Evolutionary conservation across 2,329 filamentous ascomycete genomes (phyloP).

Genomic region (Clonostachys rhizophaga): DNA sequence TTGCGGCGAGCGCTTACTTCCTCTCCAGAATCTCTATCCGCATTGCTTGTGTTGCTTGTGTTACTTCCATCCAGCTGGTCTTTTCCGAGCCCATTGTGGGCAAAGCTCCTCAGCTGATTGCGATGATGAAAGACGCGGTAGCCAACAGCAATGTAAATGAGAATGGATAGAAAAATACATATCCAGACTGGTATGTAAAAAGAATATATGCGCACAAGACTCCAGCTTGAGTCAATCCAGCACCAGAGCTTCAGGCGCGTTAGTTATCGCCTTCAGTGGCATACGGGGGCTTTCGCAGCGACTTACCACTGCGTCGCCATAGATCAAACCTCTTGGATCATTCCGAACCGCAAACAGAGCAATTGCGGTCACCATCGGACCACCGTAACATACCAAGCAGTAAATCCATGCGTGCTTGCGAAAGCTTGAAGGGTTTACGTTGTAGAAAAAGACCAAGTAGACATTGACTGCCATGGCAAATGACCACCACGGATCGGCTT

Average conservation of each 20-base stretch:
- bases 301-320: conserved; percentile 52
- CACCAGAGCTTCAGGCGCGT: conserved; percentile 46
- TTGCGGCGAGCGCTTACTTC: conserved; percentile 4
- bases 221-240: conserved; percentile 52
- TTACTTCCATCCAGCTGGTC: conserved; percentile 10
- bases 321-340: conserved; percentile 32
- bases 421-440: conserved; percentile 57
- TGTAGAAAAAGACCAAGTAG: conserved; percentile 61
- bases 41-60: conserved; percentile 17
- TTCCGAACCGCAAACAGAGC: conserved; percentile 55
- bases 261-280: conserved; percentile 1
- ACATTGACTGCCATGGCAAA: conserved; percentile 81
- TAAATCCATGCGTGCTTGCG: conserved; percentile 68
- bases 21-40: conserved; percentile 22
- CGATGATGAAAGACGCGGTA: conserved; percentile 55
- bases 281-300: neutral
- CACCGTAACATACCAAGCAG: conserved; percentile 62
- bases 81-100: conserved; percentile 13
- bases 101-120: conserved; percentile 46
- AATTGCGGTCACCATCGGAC: conserved; percentile 64
- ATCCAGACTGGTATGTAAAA: conserved; percentile 59
- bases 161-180: conserved; percentile 47
- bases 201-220: conserved; percentile 50
- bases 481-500: conserved; percentile 71
- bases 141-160: conserved; percentile 53